A percentile compares a stretch with the other conserved stretches of the same genome.
phyloP scores from a whole-genome alignment of 2,329 filamentous ascomycete species.

The Penicillium corylophilum region DNA sequence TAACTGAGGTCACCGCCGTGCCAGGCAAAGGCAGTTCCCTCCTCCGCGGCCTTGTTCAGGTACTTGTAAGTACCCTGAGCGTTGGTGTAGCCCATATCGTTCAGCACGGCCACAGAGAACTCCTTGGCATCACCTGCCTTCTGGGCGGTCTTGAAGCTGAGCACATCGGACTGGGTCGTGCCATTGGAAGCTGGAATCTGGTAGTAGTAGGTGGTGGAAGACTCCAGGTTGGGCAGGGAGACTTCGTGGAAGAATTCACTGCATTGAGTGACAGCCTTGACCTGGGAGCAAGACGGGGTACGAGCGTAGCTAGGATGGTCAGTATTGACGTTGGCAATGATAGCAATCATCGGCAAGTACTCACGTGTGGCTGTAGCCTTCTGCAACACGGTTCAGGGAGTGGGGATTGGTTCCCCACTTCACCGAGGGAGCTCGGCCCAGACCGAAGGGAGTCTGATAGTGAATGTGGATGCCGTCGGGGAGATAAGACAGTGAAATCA shows the following conservation, averaged over 20 bases:
- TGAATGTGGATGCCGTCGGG: slow-evolving; percentile 54
- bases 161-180: slow-evolving; percentile 48
- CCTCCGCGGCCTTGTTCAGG: slow-evolving; percentile 41
- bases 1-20: slow-evolving; percentile 55
- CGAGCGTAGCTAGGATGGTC: slow-evolving; percentile 45
- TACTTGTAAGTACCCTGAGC: slow-evolving; percentile 50
- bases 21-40: slow-evolving; percentile 53
- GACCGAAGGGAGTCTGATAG: slow-evolving; percentile 55
- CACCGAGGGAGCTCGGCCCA: slow-evolving; percentile 47
- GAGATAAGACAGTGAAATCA: slow-evolving; percentile 51
- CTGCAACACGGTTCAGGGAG: slow-evolving; percentile 36
- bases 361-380: slow-evolving; percentile 45
- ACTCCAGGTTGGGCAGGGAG: slow-evolving; percentile 41
- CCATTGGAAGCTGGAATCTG: slow-evolving; percentile 51
- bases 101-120: slow-evolving; percentile 51
- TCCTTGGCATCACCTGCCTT: slow-evolving; percentile 42
- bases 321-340: neutral
- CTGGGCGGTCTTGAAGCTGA: slow-evolving; percentile 50
- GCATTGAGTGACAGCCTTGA: slow-evolving; percentile 49
- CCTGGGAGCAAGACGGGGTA: slow-evolving; percentile 50
- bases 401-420: slow-evolving; percentile 43
- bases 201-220: slow-evolving; percentile 54
- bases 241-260: slow-evolving; percentile 55
- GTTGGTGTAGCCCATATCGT: slow-evolving; percentile 58
- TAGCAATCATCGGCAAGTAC: slow-evolving; percentile 6